phyloP scores from a whole-genome alignment of 2,329 filamentous ascomycete species.

The Penicillium fuscoglaucum region DNA sequence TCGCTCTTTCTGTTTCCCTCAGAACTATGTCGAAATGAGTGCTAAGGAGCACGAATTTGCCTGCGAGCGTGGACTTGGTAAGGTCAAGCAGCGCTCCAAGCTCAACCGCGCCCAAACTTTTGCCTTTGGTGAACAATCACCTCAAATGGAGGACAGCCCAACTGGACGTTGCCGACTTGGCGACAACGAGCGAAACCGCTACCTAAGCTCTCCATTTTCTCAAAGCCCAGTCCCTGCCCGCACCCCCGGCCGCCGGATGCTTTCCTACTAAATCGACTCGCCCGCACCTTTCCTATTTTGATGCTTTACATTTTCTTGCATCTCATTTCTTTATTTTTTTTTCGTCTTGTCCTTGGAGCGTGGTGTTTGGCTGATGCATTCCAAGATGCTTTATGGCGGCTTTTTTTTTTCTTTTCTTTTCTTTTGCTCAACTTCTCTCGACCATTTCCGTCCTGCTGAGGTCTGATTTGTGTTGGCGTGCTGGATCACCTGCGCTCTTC shows the following conservation, averaged over 20 bases:
- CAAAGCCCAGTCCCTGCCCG: constrained; percentile 38
- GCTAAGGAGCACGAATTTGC: constrained; percentile 87
- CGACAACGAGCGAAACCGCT: constrained; percentile 31
- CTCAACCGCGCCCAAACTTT: constrained; percentile 88
- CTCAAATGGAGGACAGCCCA: constrained; percentile 63
- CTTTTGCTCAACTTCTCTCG: constrained; percentile 19
- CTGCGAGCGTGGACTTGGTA: constrained; percentile 92
- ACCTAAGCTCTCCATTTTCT: constrained; percentile 39
- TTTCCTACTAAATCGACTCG: constrained; percentile 38
- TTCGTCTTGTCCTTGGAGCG: constrained; percentile 25
- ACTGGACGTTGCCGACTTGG: constrained; percentile 50
- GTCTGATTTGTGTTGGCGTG: constrained; percentile 2
- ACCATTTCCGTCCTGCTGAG: not conserved
- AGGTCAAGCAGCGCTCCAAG: constrained; percentile 84
- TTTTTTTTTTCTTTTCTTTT: constrained; percentile 12
- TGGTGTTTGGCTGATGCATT: constrained; percentile 22
- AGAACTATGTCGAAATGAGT: constrained; percentile 96
- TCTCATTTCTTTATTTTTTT: constrained; percentile 14
- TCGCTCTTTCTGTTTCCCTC: constrained; percentile 79
- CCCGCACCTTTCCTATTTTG: not conserved
- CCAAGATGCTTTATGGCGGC: constrained; percentile 16
- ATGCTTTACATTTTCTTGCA: constrained; percentile 11
- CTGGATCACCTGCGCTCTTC: constrained; percentile 11
- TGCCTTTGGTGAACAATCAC: constrained; percentile 77
- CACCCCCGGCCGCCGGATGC: constrained; percentile 45